Evolutionary conservation across 1,284 basidiomycete species (phyloP).

Genomic region (Rhodotorula sp.): DNA sequence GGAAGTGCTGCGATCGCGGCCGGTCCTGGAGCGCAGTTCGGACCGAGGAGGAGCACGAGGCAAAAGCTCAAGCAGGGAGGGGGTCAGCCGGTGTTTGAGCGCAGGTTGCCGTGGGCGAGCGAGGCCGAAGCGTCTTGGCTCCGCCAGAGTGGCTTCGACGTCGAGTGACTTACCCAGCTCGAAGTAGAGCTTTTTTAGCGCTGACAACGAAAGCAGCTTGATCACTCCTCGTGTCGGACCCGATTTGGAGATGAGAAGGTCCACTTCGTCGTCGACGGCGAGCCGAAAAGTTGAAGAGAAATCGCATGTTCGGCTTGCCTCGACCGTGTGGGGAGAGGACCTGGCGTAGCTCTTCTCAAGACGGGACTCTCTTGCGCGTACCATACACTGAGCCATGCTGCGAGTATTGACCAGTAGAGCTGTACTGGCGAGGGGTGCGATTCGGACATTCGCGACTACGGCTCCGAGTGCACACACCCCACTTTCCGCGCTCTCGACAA

Average conservation of each 20-base stretch:
- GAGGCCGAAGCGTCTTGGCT: constrained; percentile 17
- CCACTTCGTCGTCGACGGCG: background rate
- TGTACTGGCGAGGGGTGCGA: too few relatives aligned
- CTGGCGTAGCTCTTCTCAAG: background rate
- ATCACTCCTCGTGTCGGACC: background rate
- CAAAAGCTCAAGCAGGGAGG: constrained; percentile 4
- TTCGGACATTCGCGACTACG: background rate
- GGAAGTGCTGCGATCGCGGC: background rate
- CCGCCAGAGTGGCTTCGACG: constrained; percentile 20
- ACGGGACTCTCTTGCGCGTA: background rate
- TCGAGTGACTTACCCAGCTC: too few relatives aligned
- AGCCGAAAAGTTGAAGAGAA: too few relatives aligned
- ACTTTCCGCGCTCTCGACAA: constrained; percentile 9
- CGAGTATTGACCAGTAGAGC: background rate
- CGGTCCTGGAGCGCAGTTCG: background rate
- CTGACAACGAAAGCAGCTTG: background rate
- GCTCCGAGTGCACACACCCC: background rate
- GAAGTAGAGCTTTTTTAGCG: too few relatives aligned
- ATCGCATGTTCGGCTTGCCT: background rate
- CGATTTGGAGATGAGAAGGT: background rate
- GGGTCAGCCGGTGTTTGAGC: background rate
- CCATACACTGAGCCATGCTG: background rate
- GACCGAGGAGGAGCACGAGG: constrained; percentile 5
- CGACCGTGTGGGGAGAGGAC: background rate
- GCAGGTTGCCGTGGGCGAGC: constrained; percentile 11